Conservation (phyloP, 1,284 basidiomycete species). For the Cutaneotrichosporon mucoides region DNA sequence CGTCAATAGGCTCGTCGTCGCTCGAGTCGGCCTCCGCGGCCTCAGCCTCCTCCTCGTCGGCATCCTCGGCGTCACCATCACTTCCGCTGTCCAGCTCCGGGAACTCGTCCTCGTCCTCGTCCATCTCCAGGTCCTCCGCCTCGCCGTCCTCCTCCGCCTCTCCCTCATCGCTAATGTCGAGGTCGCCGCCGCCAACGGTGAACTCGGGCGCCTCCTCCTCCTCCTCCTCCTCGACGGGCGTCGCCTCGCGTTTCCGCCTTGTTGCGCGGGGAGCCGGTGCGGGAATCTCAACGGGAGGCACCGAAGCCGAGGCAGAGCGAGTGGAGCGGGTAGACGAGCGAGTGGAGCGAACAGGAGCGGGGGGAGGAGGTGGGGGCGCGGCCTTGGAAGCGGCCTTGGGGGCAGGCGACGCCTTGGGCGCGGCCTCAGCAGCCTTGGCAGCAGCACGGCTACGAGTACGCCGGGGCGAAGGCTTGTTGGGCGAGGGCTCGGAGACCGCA, state of each 20-base stretch:
- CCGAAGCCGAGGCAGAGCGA: not conserved
- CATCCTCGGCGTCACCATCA: slow-evolving; percentile 50
- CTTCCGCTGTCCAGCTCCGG: slow-evolving; percentile 52
- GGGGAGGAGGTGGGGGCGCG: not conserved
- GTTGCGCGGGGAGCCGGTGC: not conserved
- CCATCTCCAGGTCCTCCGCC: slow-evolving; percentile 7
- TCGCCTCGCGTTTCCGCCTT: slow-evolving; percentile 15
- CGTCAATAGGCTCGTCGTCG: slow-evolving; percentile 43
- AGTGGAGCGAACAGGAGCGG: not conserved
- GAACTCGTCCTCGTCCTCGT: slow-evolving; percentile 38
- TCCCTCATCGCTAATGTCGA: slow-evolving; percentile 21
- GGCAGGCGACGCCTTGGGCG: not conserved
- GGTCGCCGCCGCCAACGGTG: slow-evolving; percentile 34
- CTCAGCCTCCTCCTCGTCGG: slow-evolving; percentile 4
- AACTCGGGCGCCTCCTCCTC: slow-evolving; percentile 28
- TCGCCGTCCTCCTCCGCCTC: slow-evolving; percentile 32
- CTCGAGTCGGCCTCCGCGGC: slow-evolving; percentile 6
- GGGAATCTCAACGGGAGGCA: not conserved
- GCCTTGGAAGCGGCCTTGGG: not conserved
- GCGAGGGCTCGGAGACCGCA: too few relatives aligned
- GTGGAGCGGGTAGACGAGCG: not conserved
- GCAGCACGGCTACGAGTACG: too few relatives aligned
- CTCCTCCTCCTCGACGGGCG: slow-evolving; percentile 6
- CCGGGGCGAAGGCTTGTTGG: too few relatives aligned
- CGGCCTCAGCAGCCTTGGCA: too few relatives aligned